Evolutionary conservation across 75 land plant species (phyloP).

Genomic region (Pseudotsuga menziesii): DNA sequence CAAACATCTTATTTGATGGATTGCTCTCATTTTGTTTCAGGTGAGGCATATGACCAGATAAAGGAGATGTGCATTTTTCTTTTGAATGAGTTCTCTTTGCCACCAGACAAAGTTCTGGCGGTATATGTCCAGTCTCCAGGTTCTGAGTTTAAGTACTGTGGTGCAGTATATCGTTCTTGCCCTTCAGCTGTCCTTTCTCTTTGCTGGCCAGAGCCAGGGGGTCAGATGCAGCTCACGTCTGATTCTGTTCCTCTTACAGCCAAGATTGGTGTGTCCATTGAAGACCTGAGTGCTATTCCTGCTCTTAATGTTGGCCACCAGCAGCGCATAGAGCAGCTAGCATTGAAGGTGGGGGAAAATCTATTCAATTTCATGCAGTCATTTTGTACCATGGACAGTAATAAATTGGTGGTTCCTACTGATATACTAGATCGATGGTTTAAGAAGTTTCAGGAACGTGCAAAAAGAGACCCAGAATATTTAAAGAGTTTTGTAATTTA

Average conservation of each 20-base stretch:
- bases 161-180: slow-evolving; percentile 70
- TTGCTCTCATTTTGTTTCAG: slow-evolving; percentile 20
- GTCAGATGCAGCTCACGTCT: slow-evolving; percentile 49
- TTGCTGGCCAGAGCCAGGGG: slow-evolving; percentile 77
- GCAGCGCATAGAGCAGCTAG: slow-evolving; percentile 69
- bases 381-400: slow-evolving; percentile 80
- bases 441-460: slow-evolving; percentile 92
- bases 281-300: slow-evolving; percentile 68
- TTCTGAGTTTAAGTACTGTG: slow-evolving; percentile 75
- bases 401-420: slow-evolving; percentile 77
- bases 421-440: slow-evolving; percentile 97
- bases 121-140: slow-evolving; percentile 87
- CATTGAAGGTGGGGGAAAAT: slow-evolving; percentile 90
- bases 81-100: slow-evolving; percentile 65
- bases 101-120: slow-evolving; percentile 90
- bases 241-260: slow-evolving; percentile 46
- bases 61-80: slow-evolving; percentile 86
- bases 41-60: slow-evolving; percentile 69
- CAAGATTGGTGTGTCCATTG: slow-evolving; percentile 87
- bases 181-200: slow-evolving; percentile 96
- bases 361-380: slow-evolving; percentile 99
- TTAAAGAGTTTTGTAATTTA: slow-evolving; percentile 44
- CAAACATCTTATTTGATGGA: too few relatives aligned
- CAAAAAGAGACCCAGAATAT: slow-evolving; percentile 86
- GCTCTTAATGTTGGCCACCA: slow-evolving; percentile 63